Evolutionary conservation across 1,284 basidiomycete genomes (phyloP).

Genomic region (Pascua sp.): DNA sequence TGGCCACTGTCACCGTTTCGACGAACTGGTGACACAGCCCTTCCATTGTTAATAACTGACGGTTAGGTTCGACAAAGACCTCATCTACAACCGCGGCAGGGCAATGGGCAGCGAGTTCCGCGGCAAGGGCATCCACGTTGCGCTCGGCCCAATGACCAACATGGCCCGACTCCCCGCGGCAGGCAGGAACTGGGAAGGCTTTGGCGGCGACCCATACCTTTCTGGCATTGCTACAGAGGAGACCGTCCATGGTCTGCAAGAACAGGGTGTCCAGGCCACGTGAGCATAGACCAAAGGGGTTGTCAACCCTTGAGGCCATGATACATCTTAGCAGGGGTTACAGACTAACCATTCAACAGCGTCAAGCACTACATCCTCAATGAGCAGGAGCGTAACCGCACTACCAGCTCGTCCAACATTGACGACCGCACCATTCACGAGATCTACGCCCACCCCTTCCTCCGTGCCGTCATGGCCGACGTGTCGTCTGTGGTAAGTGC

Average conservation of each 20-base stretch:
- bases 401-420: conserved; percentile 21
- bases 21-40: not conserved
- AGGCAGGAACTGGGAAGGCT: conserved; percentile 83
- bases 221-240: conserved; percentile 64
- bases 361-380: conserved; percentile 29
- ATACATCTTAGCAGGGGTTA: not conserved
- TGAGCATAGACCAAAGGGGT: conserved; percentile 15
- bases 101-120: conserved; percentile 74
- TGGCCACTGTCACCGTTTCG: not conserved
- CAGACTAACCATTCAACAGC: not conserved
- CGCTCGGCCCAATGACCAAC: conserved; percentile 55
- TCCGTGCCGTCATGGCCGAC: conserved; percentile 66
- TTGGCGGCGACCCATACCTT: conserved; percentile 65
- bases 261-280: conserved; percentile 61
- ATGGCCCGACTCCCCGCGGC: conserved; percentile 60
- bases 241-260: conserved; percentile 70
- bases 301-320: too few species aligned
- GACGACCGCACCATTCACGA: conserved; percentile 27
- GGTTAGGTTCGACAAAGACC: conserved; percentile 60
- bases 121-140: conserved; percentile 73
- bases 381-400: conserved; percentile 27
- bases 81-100: conserved; percentile 68
- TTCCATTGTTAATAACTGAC: not conserved
- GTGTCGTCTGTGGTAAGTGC: conserved; percentile 67
- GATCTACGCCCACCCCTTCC: conserved; percentile 51